Evolutionary conservation across 805 yeast species (phyloP), one percentile per base, ranked within the genome.

Genomic region (Suhomyces canberraensis): DNA sequence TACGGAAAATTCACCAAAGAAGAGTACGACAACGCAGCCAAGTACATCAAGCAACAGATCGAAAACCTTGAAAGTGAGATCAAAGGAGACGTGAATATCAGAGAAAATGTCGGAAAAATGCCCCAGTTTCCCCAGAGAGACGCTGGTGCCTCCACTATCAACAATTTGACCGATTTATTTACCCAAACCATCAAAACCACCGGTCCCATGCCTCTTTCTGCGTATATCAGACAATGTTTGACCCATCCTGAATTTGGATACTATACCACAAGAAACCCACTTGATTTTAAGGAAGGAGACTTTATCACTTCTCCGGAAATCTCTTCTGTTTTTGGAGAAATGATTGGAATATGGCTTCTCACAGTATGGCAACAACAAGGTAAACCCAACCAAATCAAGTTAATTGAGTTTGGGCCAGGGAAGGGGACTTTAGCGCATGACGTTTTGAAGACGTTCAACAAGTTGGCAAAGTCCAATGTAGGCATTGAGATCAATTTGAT

Each of bases 271-370:
- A 64, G 80, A 43, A 81, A 86, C 47, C 95, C 95, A 2, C 64
- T 87, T 24, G 86, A 83, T 21, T 30, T 52, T 2, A 58, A 47
- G 27, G 54, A 60, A 5, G 95, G 95, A 4, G 95, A 87, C 57
- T 87, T 87, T 56, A 71, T 81, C 35, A 87, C 95, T 0, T 81
- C 91, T 0, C 95, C 95, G 0, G 95, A 87, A 58, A 84, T 87
- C 34, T 82, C 91, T 5, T 86, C 85, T 26, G 81, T 86, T 63
- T 87, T 86, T 64, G 95, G 95, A 15, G 95, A 87, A 55, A 75
- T 84, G 65, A 70, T 84, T 40, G 95, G 93, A 0, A 61, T 87
- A 4, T 87, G 95, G 87, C 64, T 71, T 39, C 76, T 65, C 41
- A 64, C 75, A 9, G 55, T 61, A 8, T 84, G 89, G 85, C 41